phyloP scores from a whole-genome alignment of 2,329 filamentous ascomycete species.

The Arthroderma uncinatum region DNA sequence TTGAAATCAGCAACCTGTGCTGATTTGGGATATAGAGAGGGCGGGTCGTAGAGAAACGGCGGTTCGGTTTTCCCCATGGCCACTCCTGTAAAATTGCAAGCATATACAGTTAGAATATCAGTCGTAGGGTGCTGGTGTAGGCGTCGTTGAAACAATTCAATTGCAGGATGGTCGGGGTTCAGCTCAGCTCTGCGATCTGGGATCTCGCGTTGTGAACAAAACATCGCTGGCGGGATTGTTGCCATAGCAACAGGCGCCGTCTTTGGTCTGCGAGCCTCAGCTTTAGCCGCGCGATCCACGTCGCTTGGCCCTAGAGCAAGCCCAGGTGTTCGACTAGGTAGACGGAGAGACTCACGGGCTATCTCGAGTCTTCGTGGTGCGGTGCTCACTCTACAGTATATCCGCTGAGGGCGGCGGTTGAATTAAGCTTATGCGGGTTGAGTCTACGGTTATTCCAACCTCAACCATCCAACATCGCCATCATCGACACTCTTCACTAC shows the following conservation, averaged over 20 bases:
- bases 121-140: background rate
- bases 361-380: background rate
- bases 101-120: background rate
- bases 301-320: background rate
- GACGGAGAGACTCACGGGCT: too few species aligned
- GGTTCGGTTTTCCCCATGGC: conserved; percentile 44
- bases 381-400: background rate
- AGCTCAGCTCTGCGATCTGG: background rate
- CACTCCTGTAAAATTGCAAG: conserved; percentile 12
- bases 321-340: background rate
- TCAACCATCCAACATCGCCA: background rate
- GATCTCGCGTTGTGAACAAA: background rate
- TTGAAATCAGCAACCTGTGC: conserved; percentile 55
- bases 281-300: background rate
- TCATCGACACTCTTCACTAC: background rate
- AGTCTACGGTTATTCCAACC: background rate
- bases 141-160: background rate
- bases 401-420: background rate
- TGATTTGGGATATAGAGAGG: conserved; percentile 44
- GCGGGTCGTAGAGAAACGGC: conserved; percentile 63
- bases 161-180: background rate
- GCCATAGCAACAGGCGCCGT: background rate
- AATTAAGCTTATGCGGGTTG: background rate
- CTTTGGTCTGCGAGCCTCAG: background rate
- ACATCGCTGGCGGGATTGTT: conserved; percentile 1